Base-by-base conservation (phyloP, 208 protist genomes). In the Wallacemonas sp. region DNA sequence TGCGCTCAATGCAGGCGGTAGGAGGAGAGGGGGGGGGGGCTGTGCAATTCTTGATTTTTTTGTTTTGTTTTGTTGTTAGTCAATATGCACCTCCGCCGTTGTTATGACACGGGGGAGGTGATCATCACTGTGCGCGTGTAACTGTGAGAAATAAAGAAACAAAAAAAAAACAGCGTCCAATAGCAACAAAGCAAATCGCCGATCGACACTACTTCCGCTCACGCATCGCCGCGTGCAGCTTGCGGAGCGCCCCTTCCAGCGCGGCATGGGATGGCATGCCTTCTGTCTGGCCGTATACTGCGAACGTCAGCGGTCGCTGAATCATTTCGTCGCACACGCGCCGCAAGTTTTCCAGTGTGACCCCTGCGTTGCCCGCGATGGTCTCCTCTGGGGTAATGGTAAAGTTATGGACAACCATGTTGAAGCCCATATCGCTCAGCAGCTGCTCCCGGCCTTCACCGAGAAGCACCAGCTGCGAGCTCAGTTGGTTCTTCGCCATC, bases 401-500 rank as follows among this genome's bases (percentile, higher is more conserved):
- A 55, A 84, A 75, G 72, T 96, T 80, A 61, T 94, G 88, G 41
- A 94, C 83, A 0, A 94, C 75, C 42, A 93, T 58, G 64, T 96
- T 90, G 42, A 91, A 90, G 34, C 90, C 92, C 88, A 93, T 93
- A 56, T 97, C 90, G n/a, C 79, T 88, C 36, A 97, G 60, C 47
- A 92, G 68, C 66, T 93, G 84, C 67, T 90, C 88, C 2, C 89
- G 73, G 8, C 77, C 85, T 53, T 97, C 92, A 8, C 86, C 86
- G 28, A 93, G 79, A 1, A 95, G 69, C 36, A 97, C 87, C 1
- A 94, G 72, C 80, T 95, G 89, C 28, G 87, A 93, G 54, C 79
- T 70, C 1, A 95, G 67, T 66, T 95, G 88, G 56, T 95, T 97
- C 70, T 90, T 90, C 15, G 92, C 92, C 90, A 96, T 97, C 55